These are phyloP conservation scores for Articulospora tetracladia DNA, from an alignment of 495 filamentous ascomycete species.

Conservation along the genomic window DNA sequence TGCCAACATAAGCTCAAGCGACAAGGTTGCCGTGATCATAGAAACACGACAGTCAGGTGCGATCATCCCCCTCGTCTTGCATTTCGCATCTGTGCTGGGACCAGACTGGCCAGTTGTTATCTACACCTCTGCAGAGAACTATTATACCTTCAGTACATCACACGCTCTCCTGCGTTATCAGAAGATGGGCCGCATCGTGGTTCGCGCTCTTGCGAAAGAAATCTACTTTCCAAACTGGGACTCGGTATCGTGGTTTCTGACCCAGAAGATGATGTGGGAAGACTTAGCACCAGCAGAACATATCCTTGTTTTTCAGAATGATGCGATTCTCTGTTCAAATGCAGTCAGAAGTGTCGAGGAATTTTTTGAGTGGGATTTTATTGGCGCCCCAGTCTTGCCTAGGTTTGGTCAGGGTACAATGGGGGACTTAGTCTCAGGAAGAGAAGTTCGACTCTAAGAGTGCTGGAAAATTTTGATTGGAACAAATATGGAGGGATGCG, in stretches of 20 bases:
- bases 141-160: constrained; percentile 14
- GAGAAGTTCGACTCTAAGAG: constrained; percentile 14
- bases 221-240: constrained; percentile 17
- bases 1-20: constrained; percentile 18
- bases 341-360: constrained; percentile 18
- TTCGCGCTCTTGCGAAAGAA: constrained; percentile 13
- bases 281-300: constrained; percentile 20
- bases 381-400: constrained; percentile 18
- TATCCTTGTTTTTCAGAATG: constrained; percentile 21
- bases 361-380: constrained; percentile 24
- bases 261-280: constrained; percentile 19
- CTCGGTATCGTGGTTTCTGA: constrained; percentile 19
- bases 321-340: constrained; percentile 20
- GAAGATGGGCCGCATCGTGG: constrained; percentile 1
- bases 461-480: constrained; percentile 13
- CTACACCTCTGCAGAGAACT: constrained; percentile 22
- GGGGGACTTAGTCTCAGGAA: constrained; percentile 24
- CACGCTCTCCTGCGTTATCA: constrained; percentile 9
- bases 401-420: constrained; percentile 18
- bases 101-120: constrained; percentile 30
- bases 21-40: constrained; percentile 21
- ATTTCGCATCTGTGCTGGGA: constrained; percentile 32
- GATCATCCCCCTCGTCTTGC: constrained; percentile 23
- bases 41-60: constrained; percentile 15
- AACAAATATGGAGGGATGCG: background rate